Evolutionary conservation across 768 basidiomycete genomes (phyloP).

Genomic region (Galerina marginata): DNA sequence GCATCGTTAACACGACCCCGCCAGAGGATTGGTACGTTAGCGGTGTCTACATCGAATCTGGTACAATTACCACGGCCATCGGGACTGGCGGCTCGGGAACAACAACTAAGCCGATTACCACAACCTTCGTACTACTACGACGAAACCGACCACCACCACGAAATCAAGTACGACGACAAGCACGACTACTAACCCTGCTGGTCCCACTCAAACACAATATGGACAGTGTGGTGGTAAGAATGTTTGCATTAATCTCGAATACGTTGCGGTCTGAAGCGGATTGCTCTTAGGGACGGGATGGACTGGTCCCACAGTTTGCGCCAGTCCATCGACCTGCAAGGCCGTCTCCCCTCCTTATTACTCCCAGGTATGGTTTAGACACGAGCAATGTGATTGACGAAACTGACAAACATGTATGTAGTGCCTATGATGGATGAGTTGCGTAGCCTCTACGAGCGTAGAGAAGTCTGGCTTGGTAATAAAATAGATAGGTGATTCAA

Average conservation of each 20-base stretch:
- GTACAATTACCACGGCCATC: constrained; percentile 57
- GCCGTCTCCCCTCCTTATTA: constrained; percentile 59
- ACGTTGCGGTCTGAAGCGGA: background rate
- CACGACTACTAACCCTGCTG: background rate
- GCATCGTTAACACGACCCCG: constrained; percentile 50
- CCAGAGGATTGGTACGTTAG: constrained; percentile 65
- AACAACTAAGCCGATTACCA: constrained; percentile 20
- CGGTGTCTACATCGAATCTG: constrained; percentile 65
- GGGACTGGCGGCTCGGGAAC: constrained; percentile 35
- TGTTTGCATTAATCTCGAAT: background rate
- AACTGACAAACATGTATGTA: background rate
- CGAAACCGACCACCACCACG: background rate
- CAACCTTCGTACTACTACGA: background rate
- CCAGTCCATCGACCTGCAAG: constrained; percentile 45
- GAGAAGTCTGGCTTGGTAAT: background rate
- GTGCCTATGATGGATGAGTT: background rate
- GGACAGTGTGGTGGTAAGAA: background rate
- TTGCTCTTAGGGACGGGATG: constrained; percentile 42
- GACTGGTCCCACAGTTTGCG: constrained; percentile 53
- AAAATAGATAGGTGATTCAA: background rate
- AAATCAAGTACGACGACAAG: background rate
- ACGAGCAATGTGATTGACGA: background rate
- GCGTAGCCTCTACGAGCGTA: too few relatives aligned
- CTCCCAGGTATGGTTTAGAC: constrained; percentile 38
- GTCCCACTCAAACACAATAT: background rate